These are phyloP conservation scores for Penicillium pancosmium DNA, from an alignment of 495 filamentous ascomycete species.

Conservation along the genomic window DNA sequence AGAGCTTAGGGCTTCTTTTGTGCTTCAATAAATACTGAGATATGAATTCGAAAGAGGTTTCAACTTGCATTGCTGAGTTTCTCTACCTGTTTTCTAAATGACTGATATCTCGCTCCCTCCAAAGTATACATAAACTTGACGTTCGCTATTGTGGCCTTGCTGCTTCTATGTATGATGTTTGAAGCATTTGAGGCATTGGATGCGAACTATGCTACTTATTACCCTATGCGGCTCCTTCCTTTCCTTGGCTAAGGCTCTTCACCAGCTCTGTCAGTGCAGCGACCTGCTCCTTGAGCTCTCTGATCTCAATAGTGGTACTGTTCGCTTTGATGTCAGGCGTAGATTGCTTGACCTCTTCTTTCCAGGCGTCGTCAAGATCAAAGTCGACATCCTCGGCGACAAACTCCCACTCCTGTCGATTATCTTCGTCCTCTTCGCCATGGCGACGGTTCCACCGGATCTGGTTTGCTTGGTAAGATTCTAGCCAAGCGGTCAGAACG, in stretches of 20 bases:
- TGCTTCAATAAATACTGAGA: too few species aligned
- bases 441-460: slow-evolving; percentile 72
- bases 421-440: slow-evolving; percentile 90
- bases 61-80: too few species aligned
- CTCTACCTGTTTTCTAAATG: too few species aligned
- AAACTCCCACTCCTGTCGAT: slow-evolving; percentile 90
- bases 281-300: slow-evolving; percentile 69
- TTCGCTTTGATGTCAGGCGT: slow-evolving; percentile 80
- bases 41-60: too few species aligned
- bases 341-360: slow-evolving; percentile 68
- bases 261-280: slow-evolving; percentile 65
- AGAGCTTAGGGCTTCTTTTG: too few species aligned
- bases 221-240: neutral
- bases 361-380: slow-evolving; percentile 81
- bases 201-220: neutral
- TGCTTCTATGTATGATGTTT: too few species aligned
- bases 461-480: slow-evolving; percentile 66
- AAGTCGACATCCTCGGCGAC: slow-evolving; percentile 72
- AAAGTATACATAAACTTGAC: too few species aligned
- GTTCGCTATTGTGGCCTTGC: too few species aligned
- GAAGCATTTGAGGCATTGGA: too few species aligned
- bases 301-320: slow-evolving; percentile 65
- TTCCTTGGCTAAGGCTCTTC: slow-evolving; percentile 41
- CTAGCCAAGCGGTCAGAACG: slow-evolving; percentile 74
- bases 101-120: too few species aligned